phyloP scores from a whole-genome alignment of 148 eudicot species.

The Persicaria maculosa region DNA sequence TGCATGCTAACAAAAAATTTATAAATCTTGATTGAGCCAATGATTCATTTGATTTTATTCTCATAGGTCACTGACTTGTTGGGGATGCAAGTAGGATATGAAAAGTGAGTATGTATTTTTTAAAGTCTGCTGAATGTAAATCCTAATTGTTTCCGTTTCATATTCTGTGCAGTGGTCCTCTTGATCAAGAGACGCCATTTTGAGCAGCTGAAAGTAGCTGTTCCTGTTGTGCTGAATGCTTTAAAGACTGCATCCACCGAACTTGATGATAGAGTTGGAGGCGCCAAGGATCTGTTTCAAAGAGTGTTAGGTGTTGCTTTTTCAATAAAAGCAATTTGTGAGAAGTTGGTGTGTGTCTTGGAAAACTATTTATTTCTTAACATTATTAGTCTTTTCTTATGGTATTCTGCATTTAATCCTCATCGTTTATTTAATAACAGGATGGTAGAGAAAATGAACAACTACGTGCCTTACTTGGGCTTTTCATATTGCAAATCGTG shows the following conservation, averaged over 20 bases:
- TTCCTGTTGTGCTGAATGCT: constrained; percentile 60
- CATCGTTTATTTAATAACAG: constrained; percentile 27
- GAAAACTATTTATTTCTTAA: background rate
- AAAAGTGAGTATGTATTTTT: background rate
- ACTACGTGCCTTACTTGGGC: constrained; percentile 59
- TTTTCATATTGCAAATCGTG: constrained; percentile 68
- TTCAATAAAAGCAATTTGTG: constrained; percentile 50
- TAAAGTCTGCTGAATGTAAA: background rate
- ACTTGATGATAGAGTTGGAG: constrained; percentile 42
- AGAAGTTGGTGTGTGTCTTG: constrained; percentile 59
- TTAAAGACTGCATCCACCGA: constrained; percentile 42
- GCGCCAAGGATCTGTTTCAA: constrained; percentile 40
- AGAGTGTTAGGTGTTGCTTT: constrained; percentile 46
- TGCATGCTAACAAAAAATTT: background rate
- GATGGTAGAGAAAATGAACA: constrained; percentile 46
- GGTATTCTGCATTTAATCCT: background rate
- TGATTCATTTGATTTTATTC: background rate
- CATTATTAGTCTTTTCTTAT: background rate
- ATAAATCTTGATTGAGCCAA: background rate
- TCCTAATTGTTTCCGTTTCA: background rate
- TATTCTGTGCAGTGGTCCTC: constrained; percentile 34
- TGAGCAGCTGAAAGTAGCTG: constrained; percentile 65
- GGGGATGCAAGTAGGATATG: background rate
- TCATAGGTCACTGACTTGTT: background rate
- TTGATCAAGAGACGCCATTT: constrained; percentile 61